Evolutionary conservation across 225 moss, liverwort and hornwort genomes (phyloP).

Genomic region (Anthoceros angustus): DNA sequence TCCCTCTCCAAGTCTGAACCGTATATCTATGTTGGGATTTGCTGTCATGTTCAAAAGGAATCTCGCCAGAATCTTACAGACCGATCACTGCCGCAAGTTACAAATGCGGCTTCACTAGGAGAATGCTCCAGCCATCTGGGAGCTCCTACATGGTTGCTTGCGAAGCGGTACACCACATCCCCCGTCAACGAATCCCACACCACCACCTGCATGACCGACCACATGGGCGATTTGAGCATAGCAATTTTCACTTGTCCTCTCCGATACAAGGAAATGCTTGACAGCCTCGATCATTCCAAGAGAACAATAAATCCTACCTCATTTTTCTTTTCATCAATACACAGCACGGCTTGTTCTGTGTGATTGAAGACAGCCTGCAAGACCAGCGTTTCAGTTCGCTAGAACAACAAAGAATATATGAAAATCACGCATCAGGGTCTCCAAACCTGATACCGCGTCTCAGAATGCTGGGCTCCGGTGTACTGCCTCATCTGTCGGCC

Average conservation of each 20-base stretch:
- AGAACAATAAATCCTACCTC: conserved; percentile 27
- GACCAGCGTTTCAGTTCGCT: background rate
- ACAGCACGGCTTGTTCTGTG: conserved; percentile 69
- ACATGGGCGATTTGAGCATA: background rate
- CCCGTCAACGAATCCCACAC: conserved; percentile 72
- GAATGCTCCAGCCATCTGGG: conserved; percentile 90
- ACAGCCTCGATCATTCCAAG: background rate
- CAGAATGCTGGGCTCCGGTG: conserved; percentile 63
- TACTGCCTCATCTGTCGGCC: conserved; percentile 80
- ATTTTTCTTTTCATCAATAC: conserved; percentile 62
- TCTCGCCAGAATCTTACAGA: conserved; percentile 81
- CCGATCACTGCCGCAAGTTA: conserved; percentile 74
- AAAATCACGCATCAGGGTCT: conserved; percentile 9
- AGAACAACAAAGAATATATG: conserved; percentile 9
- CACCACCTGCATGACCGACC: conserved; percentile 35
- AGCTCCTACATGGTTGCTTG: conserved; percentile 63
- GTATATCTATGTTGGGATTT: background rate
- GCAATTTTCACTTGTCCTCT: background rate
- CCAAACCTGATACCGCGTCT: conserved; percentile 71
- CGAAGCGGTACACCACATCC: conserved; percentile 44
- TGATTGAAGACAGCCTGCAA: conserved; percentile 66
- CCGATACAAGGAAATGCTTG: background rate
- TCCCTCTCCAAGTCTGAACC: background rate
- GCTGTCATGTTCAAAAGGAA: conserved; percentile 10
- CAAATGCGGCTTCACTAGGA: conserved; percentile 62